Evolutionary conservation across 768 basidiomycete species (phyloP), one percentile per base, ranked within the genome.

Genomic region (Rhodotorula babjevae): DNA sequence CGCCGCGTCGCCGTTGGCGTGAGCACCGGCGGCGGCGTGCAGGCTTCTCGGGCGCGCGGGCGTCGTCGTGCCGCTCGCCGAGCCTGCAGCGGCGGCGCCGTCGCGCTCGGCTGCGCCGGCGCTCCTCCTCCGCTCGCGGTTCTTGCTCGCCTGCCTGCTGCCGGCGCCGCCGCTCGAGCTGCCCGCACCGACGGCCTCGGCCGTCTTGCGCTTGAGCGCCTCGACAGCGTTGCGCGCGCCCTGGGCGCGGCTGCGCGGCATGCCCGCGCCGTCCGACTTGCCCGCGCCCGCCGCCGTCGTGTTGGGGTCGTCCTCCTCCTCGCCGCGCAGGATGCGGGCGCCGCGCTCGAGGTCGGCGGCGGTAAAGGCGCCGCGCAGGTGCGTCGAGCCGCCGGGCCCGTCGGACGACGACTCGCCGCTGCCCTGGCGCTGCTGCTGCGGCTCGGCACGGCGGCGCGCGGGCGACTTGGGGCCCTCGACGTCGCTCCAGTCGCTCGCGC

Each of bases 331-430:
- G 16, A 52, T n/a, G 1, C 61, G 60, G 31, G 67, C 60, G 31
- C 67, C 67, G 33, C 72, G 67, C 61, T 73, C 72, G 49, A 68
- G 50, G 44, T 73, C 72, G 23, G 53, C 53, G 8, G 58, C 49
- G 47, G 67, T 73, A 56, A 73, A 73, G 2, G 72, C 72, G 11
- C 72, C 72, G 36, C 72, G 58, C 1, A 73, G 61, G 25, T 27
- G n/a, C 8, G 11, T 47, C 62, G 47, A 31, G 23, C 61, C 21
- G 31, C 21, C 61, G 62, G 31, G 19, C 6, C 49, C 27, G 42
- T 25, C 25, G 11, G 23, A 21, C 23, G 50, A 52, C n/a, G 42
- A 42, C 21, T 57, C 56, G 56, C 56, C 56, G 29, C 56, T 31
- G 14, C 40, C 58, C 25, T 59, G 58, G 12, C 58, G 36, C 25